Conservation (phyloP, 1,139 yeast genomes). For the Candida glucosophila region DNA sequence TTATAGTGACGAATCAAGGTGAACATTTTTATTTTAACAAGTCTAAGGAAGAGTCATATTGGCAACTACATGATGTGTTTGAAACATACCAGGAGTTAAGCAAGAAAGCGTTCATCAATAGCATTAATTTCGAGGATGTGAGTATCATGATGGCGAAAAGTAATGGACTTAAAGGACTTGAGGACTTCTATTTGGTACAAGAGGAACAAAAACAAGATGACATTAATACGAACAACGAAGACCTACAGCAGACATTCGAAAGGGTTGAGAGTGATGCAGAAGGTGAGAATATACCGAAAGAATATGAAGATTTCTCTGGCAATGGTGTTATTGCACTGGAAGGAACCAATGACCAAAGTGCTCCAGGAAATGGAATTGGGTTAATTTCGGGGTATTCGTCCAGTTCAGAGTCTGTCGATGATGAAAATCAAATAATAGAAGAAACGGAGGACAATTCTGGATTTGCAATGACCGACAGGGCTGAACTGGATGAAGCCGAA, state of each 20-base stretch:
- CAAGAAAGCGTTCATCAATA: slow-evolving; percentile 10
- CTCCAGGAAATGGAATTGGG: neutral
- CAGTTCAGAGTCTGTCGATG: neutral
- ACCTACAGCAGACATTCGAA: too few species aligned
- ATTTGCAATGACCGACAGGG: neutral
- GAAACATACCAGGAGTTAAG: slow-evolving; percentile 9
- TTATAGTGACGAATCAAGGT: slow-evolving; percentile 20
- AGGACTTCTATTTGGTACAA: neutral
- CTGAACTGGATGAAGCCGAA: too few species aligned
- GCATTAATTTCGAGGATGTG: slow-evolving; percentile 24
- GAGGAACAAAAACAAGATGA: neutral
- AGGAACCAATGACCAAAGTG: neutral
- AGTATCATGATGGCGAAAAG: slow-evolving; percentile 22
- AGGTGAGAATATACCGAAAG: slow-evolving; percentile 3
- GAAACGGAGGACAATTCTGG: too few species aligned
- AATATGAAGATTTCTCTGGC: too few species aligned
- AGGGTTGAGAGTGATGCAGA: too few species aligned
- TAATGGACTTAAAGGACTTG: slow-evolving; percentile 15
- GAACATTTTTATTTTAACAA: slow-evolving; percentile 26
- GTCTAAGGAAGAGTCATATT: slow-evolving; percentile 13
- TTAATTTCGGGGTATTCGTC: neutral
- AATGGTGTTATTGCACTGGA: too few species aligned
- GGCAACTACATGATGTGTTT: slow-evolving; percentile 26
- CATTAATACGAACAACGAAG: neutral
- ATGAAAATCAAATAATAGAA: neutral